phyloP scores from a whole-genome alignment of 768 basidiomycete species.

The Leccinum pellstonianum region DNA sequence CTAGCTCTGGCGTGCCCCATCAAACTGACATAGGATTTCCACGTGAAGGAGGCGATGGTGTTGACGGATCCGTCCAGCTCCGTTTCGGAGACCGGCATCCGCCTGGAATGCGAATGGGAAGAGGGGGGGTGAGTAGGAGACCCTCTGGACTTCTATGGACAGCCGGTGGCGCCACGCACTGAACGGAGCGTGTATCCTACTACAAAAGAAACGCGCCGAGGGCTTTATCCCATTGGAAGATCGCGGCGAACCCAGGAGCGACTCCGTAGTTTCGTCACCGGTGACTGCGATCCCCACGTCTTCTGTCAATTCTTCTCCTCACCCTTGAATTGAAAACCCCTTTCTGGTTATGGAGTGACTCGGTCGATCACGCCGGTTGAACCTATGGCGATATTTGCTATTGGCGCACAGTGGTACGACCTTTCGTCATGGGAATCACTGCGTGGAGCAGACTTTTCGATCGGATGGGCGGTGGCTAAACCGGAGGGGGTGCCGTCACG shows the following conservation, averaged over 20 bases:
- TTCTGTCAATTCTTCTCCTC: neutral
- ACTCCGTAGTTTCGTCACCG: neutral
- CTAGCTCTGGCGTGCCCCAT: neutral
- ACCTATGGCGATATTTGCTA: constrained; percentile 11
- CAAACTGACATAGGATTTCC: neutral
- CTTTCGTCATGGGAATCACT: neutral
- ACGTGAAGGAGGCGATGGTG: neutral
- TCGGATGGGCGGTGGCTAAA: neutral
- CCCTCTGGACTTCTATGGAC: neutral
- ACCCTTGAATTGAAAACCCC: constrained; percentile 2
- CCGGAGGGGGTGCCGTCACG: constrained; percentile 12
- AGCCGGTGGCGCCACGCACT: neutral
- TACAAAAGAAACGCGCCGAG: neutral
- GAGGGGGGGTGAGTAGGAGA: neutral
- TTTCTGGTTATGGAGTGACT: neutral
- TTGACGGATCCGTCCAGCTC: constrained; percentile 11
- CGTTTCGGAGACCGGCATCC: constrained; percentile 11
- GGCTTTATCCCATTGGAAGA: constrained; percentile 15
- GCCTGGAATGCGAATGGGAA: neutral
- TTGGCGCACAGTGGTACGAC: constrained; percentile 3
- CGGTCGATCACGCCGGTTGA: neutral
- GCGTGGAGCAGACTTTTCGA: neutral
- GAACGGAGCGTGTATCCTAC: neutral
- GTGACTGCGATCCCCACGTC: neutral
- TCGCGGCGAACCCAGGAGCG: constrained; percentile 1